Percentiles rank a stretch among this genome's conserved stretches.
Evolutionary conservation across 2,329 filamentous ascomycete genomes (phyloP).

Genomic region (Periconia macrospinosa): DNA sequence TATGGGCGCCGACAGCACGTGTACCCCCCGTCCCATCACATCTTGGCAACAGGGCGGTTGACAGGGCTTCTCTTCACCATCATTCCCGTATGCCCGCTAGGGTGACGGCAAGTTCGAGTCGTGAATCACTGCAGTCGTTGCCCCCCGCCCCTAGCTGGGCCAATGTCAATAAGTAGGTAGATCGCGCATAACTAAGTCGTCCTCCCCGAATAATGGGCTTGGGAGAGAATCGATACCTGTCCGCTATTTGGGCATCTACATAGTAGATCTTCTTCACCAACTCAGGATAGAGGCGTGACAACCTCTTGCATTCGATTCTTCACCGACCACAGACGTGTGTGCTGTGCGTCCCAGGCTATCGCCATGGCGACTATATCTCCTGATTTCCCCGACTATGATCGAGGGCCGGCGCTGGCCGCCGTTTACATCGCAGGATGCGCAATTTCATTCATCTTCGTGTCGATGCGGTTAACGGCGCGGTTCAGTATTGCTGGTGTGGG

Average conservation of each 20-base stretch:
- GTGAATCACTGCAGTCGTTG: neutral
- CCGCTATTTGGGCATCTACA: neutral
- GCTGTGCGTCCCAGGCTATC: neutral
- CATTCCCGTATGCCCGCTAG: neutral
- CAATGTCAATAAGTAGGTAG: neutral
- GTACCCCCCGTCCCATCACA: neutral
- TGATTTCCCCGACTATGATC: conserved; percentile 12
- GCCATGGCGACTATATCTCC: conserved; percentile 1
- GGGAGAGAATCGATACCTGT: neutral
- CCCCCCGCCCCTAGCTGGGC: neutral
- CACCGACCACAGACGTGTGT: neutral
- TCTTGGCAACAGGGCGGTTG: neutral
- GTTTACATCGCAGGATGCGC: conserved; percentile 20
- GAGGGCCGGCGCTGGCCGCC: conserved; percentile 17
- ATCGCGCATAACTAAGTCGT: neutral
- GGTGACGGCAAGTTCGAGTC: neutral
- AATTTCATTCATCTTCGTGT: conserved; percentile 18
- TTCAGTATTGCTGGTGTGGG: conserved; percentile 21
- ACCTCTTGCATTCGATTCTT: neutral
- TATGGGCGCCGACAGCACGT: neutral
- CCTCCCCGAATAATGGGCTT: neutral
- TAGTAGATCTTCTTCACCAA: neutral
- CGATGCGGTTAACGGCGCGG: conserved; percentile 17
- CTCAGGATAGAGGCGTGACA: too few relatives aligned
- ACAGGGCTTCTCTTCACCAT: neutral